Percentiles rank a stretch among this genome's conserved stretches.
These are phyloP conservation scores for Geranium incanum DNA, from an alignment of 441 rosid genomes.

Conservation along the genomic window DNA sequence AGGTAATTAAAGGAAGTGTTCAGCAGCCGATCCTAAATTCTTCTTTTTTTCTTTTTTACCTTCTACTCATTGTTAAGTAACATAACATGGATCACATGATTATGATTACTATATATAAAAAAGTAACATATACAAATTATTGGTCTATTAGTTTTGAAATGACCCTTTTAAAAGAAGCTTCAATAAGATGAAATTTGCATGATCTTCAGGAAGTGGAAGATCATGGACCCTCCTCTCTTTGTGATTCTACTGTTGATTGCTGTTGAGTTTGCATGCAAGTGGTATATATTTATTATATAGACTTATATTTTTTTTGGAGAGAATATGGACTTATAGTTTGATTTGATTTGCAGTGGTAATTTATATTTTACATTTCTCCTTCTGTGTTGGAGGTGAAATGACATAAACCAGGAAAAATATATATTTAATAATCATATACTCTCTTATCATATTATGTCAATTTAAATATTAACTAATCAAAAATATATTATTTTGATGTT, in stretches of 20 bases:
- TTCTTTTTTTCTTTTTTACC: neutral
- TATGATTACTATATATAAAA: slow-evolving; percentile 9
- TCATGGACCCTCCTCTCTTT: neutral
- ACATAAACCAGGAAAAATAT: too few species aligned
- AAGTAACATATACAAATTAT: slow-evolving; percentile 5
- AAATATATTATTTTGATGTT: neutral
- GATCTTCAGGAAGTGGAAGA: neutral
- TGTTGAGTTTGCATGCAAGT: neutral
- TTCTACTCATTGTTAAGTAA: slow-evolving; percentile 17
- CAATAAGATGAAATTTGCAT: neutral
- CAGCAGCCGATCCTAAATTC: slow-evolving; percentile 1
- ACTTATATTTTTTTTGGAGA: too few species aligned
- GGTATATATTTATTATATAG: too few species aligned
- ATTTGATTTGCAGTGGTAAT: too few species aligned
- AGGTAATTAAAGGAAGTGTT: neutral
- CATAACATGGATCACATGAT: slow-evolving; percentile 23
- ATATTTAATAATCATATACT: too few species aligned
- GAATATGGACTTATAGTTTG: too few species aligned
- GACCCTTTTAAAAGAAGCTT: slow-evolving; percentile 11
- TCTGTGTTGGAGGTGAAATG: too few species aligned
- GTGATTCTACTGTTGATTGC: neutral
- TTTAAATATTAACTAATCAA: too few species aligned
- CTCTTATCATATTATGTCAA: too few species aligned
- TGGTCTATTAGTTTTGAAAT: neutral
- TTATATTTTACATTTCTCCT: too few species aligned